phyloP scores from a whole-genome alignment of 2,329 filamentous ascomycete species.

The Hawksworthiomyces lignivorus region DNA sequence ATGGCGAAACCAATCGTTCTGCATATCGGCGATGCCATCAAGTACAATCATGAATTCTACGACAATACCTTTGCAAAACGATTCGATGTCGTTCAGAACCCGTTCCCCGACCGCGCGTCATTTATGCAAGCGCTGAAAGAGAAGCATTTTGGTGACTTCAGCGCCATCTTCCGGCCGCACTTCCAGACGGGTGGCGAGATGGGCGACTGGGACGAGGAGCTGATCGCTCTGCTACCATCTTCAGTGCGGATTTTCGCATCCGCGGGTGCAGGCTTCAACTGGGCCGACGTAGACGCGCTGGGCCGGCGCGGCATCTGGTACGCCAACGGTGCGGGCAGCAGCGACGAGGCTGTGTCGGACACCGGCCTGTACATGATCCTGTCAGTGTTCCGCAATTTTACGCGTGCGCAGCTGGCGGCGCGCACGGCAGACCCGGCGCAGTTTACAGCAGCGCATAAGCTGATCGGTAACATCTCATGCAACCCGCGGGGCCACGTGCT shows the following conservation, averaged over 20 bases:
- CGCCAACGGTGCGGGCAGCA: conserved; percentile 33
- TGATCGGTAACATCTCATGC: conserved; percentile 18
- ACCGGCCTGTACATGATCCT: conserved; percentile 34
- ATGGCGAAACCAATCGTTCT: too few species aligned
- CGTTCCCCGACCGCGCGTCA: background rate
- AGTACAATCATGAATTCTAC: too few species aligned
- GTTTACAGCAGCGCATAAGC: background rate
- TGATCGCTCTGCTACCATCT: conserved; percentile 34
- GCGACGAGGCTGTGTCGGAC: conserved; percentile 36
- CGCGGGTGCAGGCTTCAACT: conserved; percentile 55
- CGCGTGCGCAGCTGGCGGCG: conserved; percentile 38
- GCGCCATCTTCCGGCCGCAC: conserved; percentile 11
- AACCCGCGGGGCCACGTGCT: conserved; percentile 44
- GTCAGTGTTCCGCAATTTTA: conserved; percentile 42
- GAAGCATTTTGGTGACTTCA: conserved; percentile 1
- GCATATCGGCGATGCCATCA: too few species aligned
- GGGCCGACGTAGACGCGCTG: conserved; percentile 47
- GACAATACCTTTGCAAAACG: too few species aligned
- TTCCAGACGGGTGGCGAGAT: conserved; percentile 15
- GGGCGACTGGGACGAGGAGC: conserved; percentile 15
- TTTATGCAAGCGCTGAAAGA: background rate
- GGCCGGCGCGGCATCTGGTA: conserved; percentile 31
- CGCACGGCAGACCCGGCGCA: conserved; percentile 28
- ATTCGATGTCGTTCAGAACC: too few species aligned
- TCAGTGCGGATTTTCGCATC: conserved; percentile 49